These are phyloP conservation scores for Bipolaris sorokiniana DNA, from an alignment of 2,329 filamentous ascomycete species.

Conservation along the genomic window DNA sequence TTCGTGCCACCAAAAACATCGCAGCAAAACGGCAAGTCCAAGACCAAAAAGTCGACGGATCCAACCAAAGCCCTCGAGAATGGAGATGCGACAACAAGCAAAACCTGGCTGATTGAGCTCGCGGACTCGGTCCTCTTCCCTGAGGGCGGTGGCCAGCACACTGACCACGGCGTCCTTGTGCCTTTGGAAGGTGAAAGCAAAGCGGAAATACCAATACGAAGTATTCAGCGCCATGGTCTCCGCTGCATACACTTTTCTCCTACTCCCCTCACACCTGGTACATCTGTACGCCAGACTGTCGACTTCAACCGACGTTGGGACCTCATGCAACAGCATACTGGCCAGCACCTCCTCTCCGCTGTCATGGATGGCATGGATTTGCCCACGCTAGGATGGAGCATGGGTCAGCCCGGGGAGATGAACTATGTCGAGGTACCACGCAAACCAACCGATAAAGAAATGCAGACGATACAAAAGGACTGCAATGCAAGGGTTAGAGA, in stretches of 20 bases:
- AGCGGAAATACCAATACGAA: slow-evolving; percentile 36
- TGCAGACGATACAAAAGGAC: slow-evolving; percentile 32
- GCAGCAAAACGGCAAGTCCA: slow-evolving; percentile 30
- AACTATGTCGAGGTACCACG: slow-evolving; percentile 43
- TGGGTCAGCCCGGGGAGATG: slow-evolving; percentile 43
- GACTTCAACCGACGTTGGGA: slow-evolving; percentile 42
- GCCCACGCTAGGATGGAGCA: slow-evolving; percentile 40
- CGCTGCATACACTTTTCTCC: slow-evolving; percentile 76
- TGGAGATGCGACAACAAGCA: slow-evolving; percentile 13
- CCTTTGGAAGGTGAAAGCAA: slow-evolving; percentile 21
- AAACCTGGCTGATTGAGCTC: slow-evolving; percentile 40
- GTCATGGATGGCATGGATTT: slow-evolving; percentile 42
- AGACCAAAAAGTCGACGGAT: slow-evolving; percentile 36
- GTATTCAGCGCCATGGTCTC: slow-evolving; percentile 58
- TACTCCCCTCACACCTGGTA: slow-evolving; percentile 83
- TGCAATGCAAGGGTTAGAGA: slow-evolving; percentile 39
- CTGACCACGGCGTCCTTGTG: slow-evolving; percentile 39
- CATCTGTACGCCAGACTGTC: slow-evolving; percentile 35
- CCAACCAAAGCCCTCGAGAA: slow-evolving; percentile 26
- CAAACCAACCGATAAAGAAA: slow-evolving; percentile 36
- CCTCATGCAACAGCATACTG: slow-evolving; percentile 47
- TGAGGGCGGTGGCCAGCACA: slow-evolving; percentile 43
- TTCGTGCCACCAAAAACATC: slow-evolving; percentile 29
- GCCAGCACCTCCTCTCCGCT: slow-evolving; percentile 44
- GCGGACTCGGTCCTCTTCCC: slow-evolving; percentile 44